A percentile compares a stretch with the other conserved stretches of the same genome.
Conservation (phyloP, 768 basidiomycete genomes). For the Ramaria rubella region DNA sequence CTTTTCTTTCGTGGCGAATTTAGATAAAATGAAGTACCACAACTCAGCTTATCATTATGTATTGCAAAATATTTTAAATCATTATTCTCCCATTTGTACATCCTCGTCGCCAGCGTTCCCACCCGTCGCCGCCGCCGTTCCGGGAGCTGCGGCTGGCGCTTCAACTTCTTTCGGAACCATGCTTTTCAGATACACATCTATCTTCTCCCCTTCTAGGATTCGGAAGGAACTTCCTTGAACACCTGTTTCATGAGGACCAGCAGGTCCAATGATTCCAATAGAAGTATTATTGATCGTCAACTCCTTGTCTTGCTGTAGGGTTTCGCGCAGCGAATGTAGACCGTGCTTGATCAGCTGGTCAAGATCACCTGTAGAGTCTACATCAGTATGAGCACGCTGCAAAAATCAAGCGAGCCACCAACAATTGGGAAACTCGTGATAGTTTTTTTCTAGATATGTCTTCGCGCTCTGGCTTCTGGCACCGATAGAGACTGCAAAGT, state of each 20-base stretch:
- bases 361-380: slow-evolving; percentile 51
- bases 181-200: slow-evolving; percentile 66
- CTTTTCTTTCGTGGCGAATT: neutral
- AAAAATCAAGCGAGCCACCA: slow-evolving; percentile 27
- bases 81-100: slow-evolving; percentile 78
- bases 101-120: slow-evolving; percentile 55
- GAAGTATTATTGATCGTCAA: slow-evolving; percentile 91
- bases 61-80: slow-evolving; percentile 7
- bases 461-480: slow-evolving; percentile 97
- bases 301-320: slow-evolving; percentile 97
- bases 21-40: neutral
- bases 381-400: neutral
- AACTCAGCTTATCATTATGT: slow-evolving; percentile 6
- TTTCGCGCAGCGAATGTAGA: slow-evolving; percentile 90
- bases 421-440: slow-evolving; percentile 83
- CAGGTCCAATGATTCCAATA: slow-evolving; percentile 83
- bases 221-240: slow-evolving; percentile 61
- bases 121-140: slow-evolving; percentile 32
- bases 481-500: slow-evolving; percentile 97
- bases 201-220: slow-evolving; percentile 77
- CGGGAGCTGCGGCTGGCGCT: slow-evolving; percentile 23
- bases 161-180: slow-evolving; percentile 66
- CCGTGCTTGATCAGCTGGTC: slow-evolving; percentile 91
- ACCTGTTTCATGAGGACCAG: slow-evolving; percentile 50
- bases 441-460: slow-evolving; percentile 96